These are phyloP conservation scores for Digitaria exilis DNA, from an alignment of 202 grass and related monocot species.

Conservation along the genomic window DNA sequence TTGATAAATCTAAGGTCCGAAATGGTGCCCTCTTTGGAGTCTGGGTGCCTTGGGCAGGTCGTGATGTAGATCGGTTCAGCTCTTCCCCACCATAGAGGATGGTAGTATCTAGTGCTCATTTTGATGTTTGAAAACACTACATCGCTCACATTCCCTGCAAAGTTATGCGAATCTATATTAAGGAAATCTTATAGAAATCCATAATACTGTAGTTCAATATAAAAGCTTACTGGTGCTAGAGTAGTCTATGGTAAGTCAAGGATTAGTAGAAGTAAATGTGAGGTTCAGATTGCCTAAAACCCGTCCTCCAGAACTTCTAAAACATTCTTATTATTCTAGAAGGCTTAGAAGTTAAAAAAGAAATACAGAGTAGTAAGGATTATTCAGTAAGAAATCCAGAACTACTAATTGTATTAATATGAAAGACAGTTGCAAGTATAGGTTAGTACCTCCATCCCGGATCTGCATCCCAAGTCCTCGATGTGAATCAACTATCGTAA, in stretches of 20 bases:
- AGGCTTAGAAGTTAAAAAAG: not conserved
- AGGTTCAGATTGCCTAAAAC: not conserved
- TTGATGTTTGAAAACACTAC: conserved; percentile 87
- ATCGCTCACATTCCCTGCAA: conserved; percentile 67
- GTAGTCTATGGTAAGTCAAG: not conserved
- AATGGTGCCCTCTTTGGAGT: conserved; percentile 70
- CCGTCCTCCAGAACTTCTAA: not conserved
- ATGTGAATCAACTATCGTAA: conserved; percentile 81
- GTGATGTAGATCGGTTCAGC: conserved; percentile 95
- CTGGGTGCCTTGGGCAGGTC: conserved; percentile 61
- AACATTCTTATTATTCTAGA: not conserved
- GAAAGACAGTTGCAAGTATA: not conserved
- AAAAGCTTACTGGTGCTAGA: not conserved
- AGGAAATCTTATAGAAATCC: not conserved
- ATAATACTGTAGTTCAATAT: not conserved
- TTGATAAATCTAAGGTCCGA: conserved; percentile 79
- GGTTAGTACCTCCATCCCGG: conserved; percentile 78
- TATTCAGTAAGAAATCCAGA: no score
- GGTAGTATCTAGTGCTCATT: conserved; percentile 86
- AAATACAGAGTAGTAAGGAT: not conserved
- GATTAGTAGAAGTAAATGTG: not conserved
- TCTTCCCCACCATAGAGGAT: conserved; percentile 94
- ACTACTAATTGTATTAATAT: not conserved
- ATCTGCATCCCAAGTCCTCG: conserved; percentile 91
- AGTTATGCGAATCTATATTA: not conserved